Conservation (phyloP, 2,329 filamentous ascomycete genomes). For the Penicillium sp. region DNA sequence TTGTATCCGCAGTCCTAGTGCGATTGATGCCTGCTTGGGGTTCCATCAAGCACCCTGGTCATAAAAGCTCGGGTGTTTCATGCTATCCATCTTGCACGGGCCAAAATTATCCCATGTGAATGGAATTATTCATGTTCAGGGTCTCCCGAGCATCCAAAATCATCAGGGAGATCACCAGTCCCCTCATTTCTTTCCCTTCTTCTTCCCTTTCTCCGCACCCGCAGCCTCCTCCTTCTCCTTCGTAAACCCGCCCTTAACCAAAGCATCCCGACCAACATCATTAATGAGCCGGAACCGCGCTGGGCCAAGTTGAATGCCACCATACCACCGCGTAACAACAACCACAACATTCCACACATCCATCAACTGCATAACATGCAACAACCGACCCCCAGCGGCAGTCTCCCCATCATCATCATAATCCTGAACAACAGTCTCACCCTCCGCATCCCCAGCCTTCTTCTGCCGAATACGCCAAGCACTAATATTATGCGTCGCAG, state of each 20-base stretch:
- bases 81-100: background rate
- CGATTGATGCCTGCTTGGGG: conserved; percentile 3
- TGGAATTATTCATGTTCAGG: background rate
- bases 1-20: background rate
- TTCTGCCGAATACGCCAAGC: conserved; percentile 75
- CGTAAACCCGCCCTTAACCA: conserved; percentile 73
- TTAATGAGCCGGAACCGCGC: conserved; percentile 91
- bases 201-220: conserved; percentile 54
- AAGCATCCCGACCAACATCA: conserved; percentile 75
- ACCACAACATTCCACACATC: conserved; percentile 91
- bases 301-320: conserved; percentile 83
- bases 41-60: conserved; percentile 8
- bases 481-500: conserved; percentile 91
- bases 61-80: background rate
- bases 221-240: conserved; percentile 46
- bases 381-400: conserved; percentile 78
- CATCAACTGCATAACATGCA: conserved; percentile 94
- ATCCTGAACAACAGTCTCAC: conserved; percentile 70
- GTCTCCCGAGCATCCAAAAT: background rate
- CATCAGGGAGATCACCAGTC: background rate
- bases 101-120: background rate
- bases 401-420: conserved; percentile 96
- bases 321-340: conserved; percentile 93
- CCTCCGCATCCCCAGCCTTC: conserved; percentile 38
- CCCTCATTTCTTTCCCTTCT: conserved; percentile 49